phyloP scores from a whole-genome alignment of 2,329 filamentous ascomycete genomes.

The Microdochium nivale region DNA sequence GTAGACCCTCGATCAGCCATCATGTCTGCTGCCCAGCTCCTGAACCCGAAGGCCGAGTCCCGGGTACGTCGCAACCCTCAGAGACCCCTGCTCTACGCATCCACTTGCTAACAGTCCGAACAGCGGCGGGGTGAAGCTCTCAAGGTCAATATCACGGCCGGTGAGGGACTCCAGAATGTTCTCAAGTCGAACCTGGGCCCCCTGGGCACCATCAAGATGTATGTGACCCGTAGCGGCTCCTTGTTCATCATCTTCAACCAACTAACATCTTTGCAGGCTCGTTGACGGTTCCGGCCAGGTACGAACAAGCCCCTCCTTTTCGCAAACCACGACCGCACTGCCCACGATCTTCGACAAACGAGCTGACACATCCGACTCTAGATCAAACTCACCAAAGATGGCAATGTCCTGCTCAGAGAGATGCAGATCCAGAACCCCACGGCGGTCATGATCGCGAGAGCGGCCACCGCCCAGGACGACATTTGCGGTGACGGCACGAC shows the following conservation, averaged over 20 bases:
- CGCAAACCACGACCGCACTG: conserved; percentile 4
- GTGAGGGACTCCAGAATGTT: conserved; percentile 88
- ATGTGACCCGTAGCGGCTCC: conserved; percentile 14
- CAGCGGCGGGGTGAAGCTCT: conserved; percentile 95
- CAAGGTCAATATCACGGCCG: conserved; percentile 91
- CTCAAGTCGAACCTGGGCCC: conserved; percentile 94
- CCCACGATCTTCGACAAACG: conserved; percentile 1
- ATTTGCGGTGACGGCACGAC: conserved; percentile 98
- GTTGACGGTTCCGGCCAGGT: conserved; percentile 64
- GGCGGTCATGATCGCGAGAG: conserved; percentile 73
- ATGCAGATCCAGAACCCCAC: conserved; percentile 99
- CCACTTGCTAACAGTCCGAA: conserved; percentile 32
- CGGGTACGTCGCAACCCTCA: conserved; percentile 53
- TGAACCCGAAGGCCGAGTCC: conserved; percentile 98
- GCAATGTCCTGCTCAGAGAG: conserved; percentile 72
- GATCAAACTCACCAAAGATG: conserved; percentile 99
- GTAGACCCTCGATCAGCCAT: conserved; percentile 7
- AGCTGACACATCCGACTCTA: conserved; percentile 27
- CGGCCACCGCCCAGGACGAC: conserved; percentile 95
- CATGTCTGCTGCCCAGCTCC: conserved; percentile 96
- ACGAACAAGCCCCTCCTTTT: conserved; percentile 20
- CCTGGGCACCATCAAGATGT: conserved; percentile 95
- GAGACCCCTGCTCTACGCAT: conserved; percentile 19
- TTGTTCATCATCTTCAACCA: background rate
- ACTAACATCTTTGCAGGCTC: conserved; percentile 38